Evolutionary conservation across 1,139 yeast genomes (phyloP).

Genomic region (Scheffersomyces cryptocercus): DNA sequence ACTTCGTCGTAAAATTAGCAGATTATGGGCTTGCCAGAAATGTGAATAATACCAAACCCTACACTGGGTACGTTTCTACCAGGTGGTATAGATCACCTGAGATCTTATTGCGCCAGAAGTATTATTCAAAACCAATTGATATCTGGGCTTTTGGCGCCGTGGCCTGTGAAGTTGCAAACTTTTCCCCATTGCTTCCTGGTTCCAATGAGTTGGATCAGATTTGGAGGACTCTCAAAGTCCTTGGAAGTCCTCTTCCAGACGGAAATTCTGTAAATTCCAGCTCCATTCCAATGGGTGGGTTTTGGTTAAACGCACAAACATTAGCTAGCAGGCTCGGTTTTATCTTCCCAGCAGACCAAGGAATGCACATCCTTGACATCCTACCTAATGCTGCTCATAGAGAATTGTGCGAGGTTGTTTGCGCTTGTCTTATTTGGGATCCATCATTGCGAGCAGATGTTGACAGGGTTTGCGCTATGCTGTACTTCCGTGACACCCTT

Average conservation of each 20-base stretch:
- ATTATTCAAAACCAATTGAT: slow-evolving; percentile 78
- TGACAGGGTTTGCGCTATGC: slow-evolving; percentile 43
- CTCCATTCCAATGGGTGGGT: slow-evolving; percentile 59
- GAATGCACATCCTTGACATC: slow-evolving; percentile 27
- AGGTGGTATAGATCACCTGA: slow-evolving; percentile 98
- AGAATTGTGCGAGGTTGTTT: slow-evolving; percentile 51
- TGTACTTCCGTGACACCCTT: slow-evolving; percentile 51
- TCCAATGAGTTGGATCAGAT: slow-evolving; percentile 75
- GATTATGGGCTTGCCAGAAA: slow-evolving; percentile 90
- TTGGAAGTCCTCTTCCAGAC: slow-evolving; percentile 65
- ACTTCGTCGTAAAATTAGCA: slow-evolving; percentile 75
- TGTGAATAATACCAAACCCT: slow-evolving; percentile 52
- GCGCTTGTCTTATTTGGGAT: slow-evolving; percentile 64
- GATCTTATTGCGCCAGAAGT: slow-evolving; percentile 65
- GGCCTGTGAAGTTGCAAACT: slow-evolving; percentile 76
- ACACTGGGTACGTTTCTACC: slow-evolving; percentile 85
- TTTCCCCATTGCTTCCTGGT: slow-evolving; percentile 85
- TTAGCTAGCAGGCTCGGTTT: slow-evolving; percentile 56
- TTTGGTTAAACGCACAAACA: slow-evolving; percentile 60
- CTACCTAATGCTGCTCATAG: slow-evolving; percentile 22
- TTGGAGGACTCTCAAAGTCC: slow-evolving; percentile 59
- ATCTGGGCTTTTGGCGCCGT: slow-evolving; percentile 95
- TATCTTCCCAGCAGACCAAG: slow-evolving; percentile 46
- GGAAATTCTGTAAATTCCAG: slow-evolving; percentile 10
- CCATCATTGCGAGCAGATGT: slow-evolving; percentile 57